Base-by-base conservation (phyloP, 306 rosid genomes). In the Ziziphus jujuba region DNA sequence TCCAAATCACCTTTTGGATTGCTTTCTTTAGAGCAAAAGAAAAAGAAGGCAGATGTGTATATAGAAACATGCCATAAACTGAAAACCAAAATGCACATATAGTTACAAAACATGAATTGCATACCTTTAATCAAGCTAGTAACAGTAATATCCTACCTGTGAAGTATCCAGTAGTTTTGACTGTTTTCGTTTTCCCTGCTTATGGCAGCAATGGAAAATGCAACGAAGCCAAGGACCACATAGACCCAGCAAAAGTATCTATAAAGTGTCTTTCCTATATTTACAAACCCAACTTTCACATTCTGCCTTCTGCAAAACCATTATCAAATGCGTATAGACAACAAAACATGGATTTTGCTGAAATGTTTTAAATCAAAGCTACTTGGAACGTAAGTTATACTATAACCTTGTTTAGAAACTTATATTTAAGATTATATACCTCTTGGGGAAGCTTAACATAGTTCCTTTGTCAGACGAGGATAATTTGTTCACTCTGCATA, bases 41-140 rank as follows among this genome's bases (percentile, higher is more conserved):
- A 67, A 57, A 67, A 67, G 54, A 56, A 67, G 52, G 63, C 63
- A 19, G 63, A 14, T 23, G 62, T 38, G 62, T 40, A 67, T 55
- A 67, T 40, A 22, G 63, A 55, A 36, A 55, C 49, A 57, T 67
- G 72, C 72, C 72, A 67, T 23, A 56, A 19, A 45, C 72, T 67
- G 63, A 35, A 67, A 67, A 36, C 23, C 0, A 35, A 35, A 35
- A 35, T 1, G 8, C 5, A 35, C 5, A 35, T 35, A 5, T 35
- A 35, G 40, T 35, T 1, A 35, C 40, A 35, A 35, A 35, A 35
- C 40, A 35, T 6, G 8, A 9, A 9, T 35, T 9, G 40, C 40
- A 35, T 35, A 35, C 8, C 40, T 50, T 50, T 48, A 17, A n/a
- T n/a, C n/a, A n/a, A n/a, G n/a, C n/a, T n/a, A n/a, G n/a, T n/a